These are phyloP conservation scores for Yamadazyma epiphylla DNA, from an alignment of 1,139 yeast species.

Conservation along the genomic window DNA sequence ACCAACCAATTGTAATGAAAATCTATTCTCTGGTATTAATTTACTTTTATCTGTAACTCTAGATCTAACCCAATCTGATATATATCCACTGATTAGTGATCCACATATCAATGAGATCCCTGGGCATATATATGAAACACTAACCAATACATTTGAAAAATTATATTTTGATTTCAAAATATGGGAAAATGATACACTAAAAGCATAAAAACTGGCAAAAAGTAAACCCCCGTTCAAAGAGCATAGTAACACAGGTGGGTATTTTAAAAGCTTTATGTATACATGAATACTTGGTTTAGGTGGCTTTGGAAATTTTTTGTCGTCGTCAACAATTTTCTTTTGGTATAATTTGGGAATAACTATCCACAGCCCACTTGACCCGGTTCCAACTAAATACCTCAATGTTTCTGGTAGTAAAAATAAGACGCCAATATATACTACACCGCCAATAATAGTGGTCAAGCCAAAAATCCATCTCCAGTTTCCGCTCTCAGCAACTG, in stretches of 20 bases:
- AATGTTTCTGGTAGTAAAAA: slow-evolving; percentile 53
- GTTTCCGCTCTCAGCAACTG: slow-evolving; percentile 27
- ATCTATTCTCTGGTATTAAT: slow-evolving; percentile 45
- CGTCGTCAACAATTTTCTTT: slow-evolving; percentile 19
- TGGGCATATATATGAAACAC: slow-evolving; percentile 52
- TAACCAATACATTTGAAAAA: slow-evolving; percentile 31
- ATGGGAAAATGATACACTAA: slow-evolving; percentile 48
- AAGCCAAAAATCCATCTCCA: slow-evolving; percentile 63
- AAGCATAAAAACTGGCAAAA: slow-evolving; percentile 54
- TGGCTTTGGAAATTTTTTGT: slow-evolving; percentile 37
- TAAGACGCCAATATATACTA: slow-evolving; percentile 35
- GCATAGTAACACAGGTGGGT: slow-evolving; percentile 44
- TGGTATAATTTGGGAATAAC: slow-evolving; percentile 28
- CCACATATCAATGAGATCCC: slow-evolving; percentile 50
- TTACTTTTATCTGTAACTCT: slow-evolving; percentile 20
- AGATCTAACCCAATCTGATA: slow-evolving; percentile 40
- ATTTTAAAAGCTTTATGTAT: slow-evolving; percentile 34
- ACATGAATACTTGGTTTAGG: slow-evolving; percentile 42
- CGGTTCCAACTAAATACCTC: slow-evolving; percentile 54
- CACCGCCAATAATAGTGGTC: slow-evolving; percentile 40
- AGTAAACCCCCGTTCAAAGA: slow-evolving; percentile 49
- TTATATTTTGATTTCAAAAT: slow-evolving; percentile 34
- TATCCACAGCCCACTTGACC: slow-evolving; percentile 20
- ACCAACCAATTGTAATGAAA: slow-evolving; percentile 45
- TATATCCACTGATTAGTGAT: slow-evolving; percentile 47